Evolutionary conservation across 768 basidiomycete species (phyloP).

Genomic region (Amanita thiersii): DNA sequence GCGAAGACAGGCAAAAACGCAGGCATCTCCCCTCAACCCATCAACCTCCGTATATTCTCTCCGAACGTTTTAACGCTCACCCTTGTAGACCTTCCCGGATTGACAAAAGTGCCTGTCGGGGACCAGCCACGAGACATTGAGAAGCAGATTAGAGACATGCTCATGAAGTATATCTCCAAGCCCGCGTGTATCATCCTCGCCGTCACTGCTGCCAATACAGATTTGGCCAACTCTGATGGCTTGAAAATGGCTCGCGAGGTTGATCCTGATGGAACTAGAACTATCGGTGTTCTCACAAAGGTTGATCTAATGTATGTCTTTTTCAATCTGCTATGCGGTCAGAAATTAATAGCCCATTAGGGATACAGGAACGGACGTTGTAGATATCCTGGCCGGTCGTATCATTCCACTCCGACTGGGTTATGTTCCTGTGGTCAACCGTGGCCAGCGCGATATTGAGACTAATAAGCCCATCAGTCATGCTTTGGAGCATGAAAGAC

Average conservation of each 20-base stretch:
- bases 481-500: conserved; percentile 84
- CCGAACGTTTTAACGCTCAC: conserved; percentile 97
- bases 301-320: conserved; percentile 86
- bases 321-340: not conserved
- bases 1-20: conserved; percentile 98
- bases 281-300: conserved; percentile 97
- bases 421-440: conserved; percentile 98
- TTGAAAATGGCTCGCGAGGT: conserved; percentile 94
- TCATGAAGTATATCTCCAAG: conserved; percentile 90
- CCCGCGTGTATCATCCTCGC: conserved; percentile 95
- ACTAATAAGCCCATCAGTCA: conserved; percentile 71
- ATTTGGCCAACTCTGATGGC: conserved; percentile 98
- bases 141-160: conserved; percentile 95
- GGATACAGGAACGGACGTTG: conserved; percentile 97
- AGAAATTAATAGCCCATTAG: conserved; percentile 26
- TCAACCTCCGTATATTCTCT: conserved; percentile 96
- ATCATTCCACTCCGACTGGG: conserved; percentile 94
- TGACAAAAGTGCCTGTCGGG: conserved; percentile 92
- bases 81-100: conserved; percentile 92
- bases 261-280: conserved; percentile 93
- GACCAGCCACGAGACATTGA: conserved; percentile 98
- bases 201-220: conserved; percentile 91
- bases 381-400: conserved; percentile 96
- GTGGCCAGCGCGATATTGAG: conserved; percentile 97
- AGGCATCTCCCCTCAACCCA: conserved; percentile 93